These are phyloP conservation scores for Botrytis hyacinthi DNA, from an alignment of 2,329 filamentous ascomycete genomes.

Conservation along the genomic window DNA sequence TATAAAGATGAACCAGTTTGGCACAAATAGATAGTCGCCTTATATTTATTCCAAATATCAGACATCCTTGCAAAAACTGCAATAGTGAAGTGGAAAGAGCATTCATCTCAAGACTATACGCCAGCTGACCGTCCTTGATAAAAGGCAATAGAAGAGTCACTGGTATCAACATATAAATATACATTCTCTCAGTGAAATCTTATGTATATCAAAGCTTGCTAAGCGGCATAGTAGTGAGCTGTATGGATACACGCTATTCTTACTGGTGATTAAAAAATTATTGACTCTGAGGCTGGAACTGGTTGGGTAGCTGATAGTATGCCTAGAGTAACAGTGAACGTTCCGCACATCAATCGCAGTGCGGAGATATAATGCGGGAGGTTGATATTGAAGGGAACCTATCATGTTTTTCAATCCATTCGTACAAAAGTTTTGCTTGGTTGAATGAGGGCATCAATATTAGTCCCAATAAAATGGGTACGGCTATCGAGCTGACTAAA, in stretches of 20 bases:
- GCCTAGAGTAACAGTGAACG: not conserved
- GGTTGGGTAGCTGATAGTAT: not conserved
- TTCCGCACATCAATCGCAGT: not conserved
- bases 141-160: not conserved
- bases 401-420: too few relatives aligned
- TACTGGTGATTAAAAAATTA: not conserved
- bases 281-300: not conserved
- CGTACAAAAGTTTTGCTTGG: not conserved
- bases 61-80: not conserved
- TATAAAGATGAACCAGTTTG: not conserved
- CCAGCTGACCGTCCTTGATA: not conserved
- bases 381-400: not conserved
- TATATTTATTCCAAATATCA: not conserved
- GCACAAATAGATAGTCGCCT: accelerated
- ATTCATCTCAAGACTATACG: not conserved
- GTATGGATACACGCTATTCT: not conserved
- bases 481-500: not conserved
- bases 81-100: not conserved
- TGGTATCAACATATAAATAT: not conserved
- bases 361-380: not conserved
- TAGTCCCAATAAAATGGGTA: not conserved
- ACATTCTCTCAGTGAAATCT: not conserved
- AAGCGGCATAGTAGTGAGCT: not conserved
- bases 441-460: not conserved
- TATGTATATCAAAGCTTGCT: too few relatives aligned